Percentiles rank a stretch among this genome's conserved stretches.
phyloP scores from a whole-genome alignment of 208 protist genomes.

The Leishmania lainsoni region DNA sequence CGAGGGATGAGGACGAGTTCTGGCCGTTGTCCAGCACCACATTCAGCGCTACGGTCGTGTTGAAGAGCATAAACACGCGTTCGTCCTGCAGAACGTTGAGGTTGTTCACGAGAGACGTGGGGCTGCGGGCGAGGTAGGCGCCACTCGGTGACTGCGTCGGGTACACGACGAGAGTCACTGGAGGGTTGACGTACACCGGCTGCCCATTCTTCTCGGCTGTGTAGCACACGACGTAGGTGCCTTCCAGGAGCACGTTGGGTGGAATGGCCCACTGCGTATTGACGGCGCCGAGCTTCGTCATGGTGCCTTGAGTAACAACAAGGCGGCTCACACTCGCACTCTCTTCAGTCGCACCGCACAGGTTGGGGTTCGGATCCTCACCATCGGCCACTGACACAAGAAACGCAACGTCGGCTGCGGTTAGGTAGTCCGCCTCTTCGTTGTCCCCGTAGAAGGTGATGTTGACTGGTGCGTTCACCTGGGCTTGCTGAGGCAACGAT shows the following conservation, averaged over 20 bases:
- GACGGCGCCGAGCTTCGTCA: slow-evolving; percentile 34
- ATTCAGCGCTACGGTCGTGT: slow-evolving; percentile 63
- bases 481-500: slow-evolving; percentile 50
- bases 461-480: slow-evolving; percentile 42
- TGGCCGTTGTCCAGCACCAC: slow-evolving; percentile 50
- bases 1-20: slow-evolving; percentile 18
- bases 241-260: slow-evolving; percentile 24
- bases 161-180: slow-evolving; percentile 59
- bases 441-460: slow-evolving; percentile 68
- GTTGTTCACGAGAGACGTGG: slow-evolving; percentile 13
- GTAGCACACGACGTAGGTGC: slow-evolving; percentile 86
- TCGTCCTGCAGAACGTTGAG: slow-evolving; percentile 63
- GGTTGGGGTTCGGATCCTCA: slow-evolving; percentile 5
- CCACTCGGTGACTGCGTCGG: slow-evolving; percentile 69
- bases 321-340: slow-evolving; percentile 3
- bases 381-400: slow-evolving; percentile 41
- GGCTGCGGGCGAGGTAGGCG: slow-evolving; percentile 56
- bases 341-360: background rate
- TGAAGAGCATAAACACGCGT: slow-evolving; percentile 85
- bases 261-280: slow-evolving; percentile 79
- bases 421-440: slow-evolving; percentile 42
- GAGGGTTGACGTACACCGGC: slow-evolving; percentile 61
- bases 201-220: slow-evolving; percentile 47
- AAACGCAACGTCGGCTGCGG: slow-evolving; percentile 56
- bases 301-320: slow-evolving; percentile 9